Percentiles rank a stretch among this genome's conserved stretches.
Conservation (phyloP, 2,329 filamentous ascomycete genomes). For the Tolypocladium inflatum region DNA sequence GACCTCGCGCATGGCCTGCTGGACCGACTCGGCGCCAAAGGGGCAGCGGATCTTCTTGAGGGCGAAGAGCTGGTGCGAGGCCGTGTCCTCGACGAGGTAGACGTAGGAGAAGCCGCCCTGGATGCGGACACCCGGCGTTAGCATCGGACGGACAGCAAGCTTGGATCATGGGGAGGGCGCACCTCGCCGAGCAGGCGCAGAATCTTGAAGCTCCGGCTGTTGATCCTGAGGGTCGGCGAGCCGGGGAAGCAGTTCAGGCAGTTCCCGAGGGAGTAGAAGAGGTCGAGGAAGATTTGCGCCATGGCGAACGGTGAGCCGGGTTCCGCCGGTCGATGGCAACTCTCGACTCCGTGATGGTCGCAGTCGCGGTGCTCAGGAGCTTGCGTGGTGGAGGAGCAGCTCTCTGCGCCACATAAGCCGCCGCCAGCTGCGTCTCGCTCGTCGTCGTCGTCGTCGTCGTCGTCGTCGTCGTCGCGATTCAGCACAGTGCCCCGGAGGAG, state of each 20-base stretch:
- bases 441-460: not conserved
- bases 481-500: not conserved
- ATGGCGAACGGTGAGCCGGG: conserved; percentile 31
- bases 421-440: not conserved
- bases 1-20: conserved; percentile 91
- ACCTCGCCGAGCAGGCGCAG: conserved; percentile 82
- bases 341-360: not conserved
- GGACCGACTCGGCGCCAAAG: conserved; percentile 92
- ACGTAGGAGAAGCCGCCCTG: conserved; percentile 98
- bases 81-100: conserved; percentile 91
- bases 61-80: conserved; percentile 75
- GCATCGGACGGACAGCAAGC: not conserved
- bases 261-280: conserved; percentile 85
- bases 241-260: conserved; percentile 96
- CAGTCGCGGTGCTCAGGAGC: not conserved
- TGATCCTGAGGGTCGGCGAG: conserved; percentile 90
- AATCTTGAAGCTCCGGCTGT: conserved; percentile 91
- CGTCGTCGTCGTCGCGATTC: not conserved
- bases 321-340: not conserved
- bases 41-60: conserved; percentile 99
- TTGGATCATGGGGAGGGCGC: too few species aligned
- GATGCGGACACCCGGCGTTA: not conserved
- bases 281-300: conserved; percentile 78
- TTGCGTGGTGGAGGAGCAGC: not conserved
- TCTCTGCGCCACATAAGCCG: not conserved